Percentiles rank a stretch among this genome's conserved stretches.
These are phyloP conservation scores for Myxozyma lipomycoides DNA, from an alignment of 805 yeast species.

Conservation along the genomic window DNA sequence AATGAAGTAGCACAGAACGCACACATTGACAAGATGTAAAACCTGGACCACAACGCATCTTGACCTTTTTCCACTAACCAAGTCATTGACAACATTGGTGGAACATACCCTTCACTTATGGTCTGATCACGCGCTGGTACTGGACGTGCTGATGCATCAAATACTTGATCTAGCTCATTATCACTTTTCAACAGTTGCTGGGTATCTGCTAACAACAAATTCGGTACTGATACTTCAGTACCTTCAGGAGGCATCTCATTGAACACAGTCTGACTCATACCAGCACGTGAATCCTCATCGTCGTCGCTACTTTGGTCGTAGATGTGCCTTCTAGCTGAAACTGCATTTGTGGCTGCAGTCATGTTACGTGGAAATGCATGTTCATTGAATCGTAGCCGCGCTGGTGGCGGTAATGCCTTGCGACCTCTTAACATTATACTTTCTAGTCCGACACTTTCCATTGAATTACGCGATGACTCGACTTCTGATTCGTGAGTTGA, in stretches of 20 bases:
- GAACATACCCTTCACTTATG: slow-evolving; percentile 9
- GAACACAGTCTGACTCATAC: background rate
- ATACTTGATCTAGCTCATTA: background rate
- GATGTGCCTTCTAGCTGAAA: slow-evolving; percentile 4
- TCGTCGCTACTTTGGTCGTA: background rate
- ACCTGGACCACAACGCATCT: slow-evolving; percentile 19
- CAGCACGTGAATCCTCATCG: background rate
- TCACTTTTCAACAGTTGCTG: background rate
- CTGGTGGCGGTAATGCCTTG: slow-evolving; percentile 20
- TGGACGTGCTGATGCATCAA: background rate
- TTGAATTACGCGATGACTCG: slow-evolving; percentile 17
- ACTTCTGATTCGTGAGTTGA: background rate
- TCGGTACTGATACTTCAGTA: background rate
- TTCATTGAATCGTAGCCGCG: slow-evolving; percentile 22
- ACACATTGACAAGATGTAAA: slow-evolving; percentile 32
- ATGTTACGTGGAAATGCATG: slow-evolving; percentile 24
- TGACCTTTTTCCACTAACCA: background rate
- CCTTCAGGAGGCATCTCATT: background rate
- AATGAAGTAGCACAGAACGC: slow-evolving; percentile 34
- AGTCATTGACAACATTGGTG: slow-evolving; percentile 3
- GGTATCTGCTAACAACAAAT: background rate
- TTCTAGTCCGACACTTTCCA: slow-evolving; percentile 27
- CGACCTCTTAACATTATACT: slow-evolving; percentile 19
- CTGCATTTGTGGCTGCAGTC: slow-evolving; percentile 25
- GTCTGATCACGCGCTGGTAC: background rate